Evolutionary conservation across 345 rosid genomes (phyloP).

Genomic region (Lumnitzera racemosa): DNA sequence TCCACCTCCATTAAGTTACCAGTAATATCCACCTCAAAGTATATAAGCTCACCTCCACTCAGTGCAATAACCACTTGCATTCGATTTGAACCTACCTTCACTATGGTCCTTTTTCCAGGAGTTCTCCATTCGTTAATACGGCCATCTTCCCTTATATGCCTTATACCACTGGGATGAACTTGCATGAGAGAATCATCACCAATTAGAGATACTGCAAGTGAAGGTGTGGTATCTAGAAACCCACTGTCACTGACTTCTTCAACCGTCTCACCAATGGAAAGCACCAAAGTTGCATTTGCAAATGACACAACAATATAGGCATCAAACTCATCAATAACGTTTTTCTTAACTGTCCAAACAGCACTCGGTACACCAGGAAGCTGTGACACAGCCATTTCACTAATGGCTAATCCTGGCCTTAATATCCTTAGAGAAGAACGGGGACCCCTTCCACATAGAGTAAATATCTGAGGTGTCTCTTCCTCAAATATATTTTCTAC

Average conservation of each 20-base stretch:
- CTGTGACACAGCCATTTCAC: constrained; percentile 98
- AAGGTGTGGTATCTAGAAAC: constrained; percentile 94
- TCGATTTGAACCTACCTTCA: constrained; percentile 93
- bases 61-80: constrained; percentile 94
- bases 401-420: constrained; percentile 90
- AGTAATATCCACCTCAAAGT: constrained; percentile 92
- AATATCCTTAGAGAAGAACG: constrained; percentile 88
- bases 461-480: constrained; percentile 90
- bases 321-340: constrained; percentile 80
- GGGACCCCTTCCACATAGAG: constrained; percentile 94
- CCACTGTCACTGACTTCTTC: constrained; percentile 99
- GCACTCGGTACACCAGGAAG: constrained; percentile 99
- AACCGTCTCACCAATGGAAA: constrained; percentile 95
- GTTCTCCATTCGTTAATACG: constrained; percentile 99
- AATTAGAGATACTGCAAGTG: constrained; percentile 83
- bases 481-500: constrained; percentile 87
- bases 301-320: constrained; percentile 97
- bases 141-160: constrained; percentile 96
- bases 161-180: constrained; percentile 96
- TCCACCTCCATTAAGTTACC: constrained; percentile 98
- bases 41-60: constrained; percentile 96
- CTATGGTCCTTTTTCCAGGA: constrained; percentile 97
- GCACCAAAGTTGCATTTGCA: constrained; percentile 91
- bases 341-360: constrained; percentile 98
- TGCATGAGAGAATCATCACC: constrained; percentile 99